A percentile compares a stretch with the other conserved stretches of the same genome.
Conservation (phyloP, 1,284 basidiomycete species). For the Cutaneotrichosporon sp. region DNA sequence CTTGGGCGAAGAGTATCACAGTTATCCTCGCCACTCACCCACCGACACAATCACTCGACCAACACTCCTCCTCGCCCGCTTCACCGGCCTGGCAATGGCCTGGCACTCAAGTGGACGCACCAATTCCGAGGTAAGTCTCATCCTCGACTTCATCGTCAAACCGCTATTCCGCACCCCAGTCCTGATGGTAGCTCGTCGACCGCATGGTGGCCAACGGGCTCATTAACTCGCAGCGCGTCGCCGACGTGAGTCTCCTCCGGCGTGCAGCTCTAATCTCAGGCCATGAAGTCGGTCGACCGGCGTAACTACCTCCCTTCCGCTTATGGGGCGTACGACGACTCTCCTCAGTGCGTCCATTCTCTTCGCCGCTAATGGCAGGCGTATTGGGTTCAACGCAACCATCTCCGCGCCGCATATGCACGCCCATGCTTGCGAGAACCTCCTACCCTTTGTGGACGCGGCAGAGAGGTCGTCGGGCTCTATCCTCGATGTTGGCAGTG, state of each 20-base stretch:
- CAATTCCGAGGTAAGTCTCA: conserved; percentile 35
- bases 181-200: conserved; percentile 38
- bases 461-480: conserved; percentile 20
- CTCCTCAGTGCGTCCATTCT: conserved; percentile 39
- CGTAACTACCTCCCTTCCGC: conserved; percentile 35
- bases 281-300: conserved; percentile 45
- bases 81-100: conserved; percentile 27
- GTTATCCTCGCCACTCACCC: not conserved
- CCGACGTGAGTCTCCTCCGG: conserved; percentile 25
- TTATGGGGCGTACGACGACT: conserved; percentile 40
- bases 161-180: no score
- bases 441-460: conserved; percentile 27
- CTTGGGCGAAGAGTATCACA: no score
- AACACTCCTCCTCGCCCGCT: not conserved
- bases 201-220: conserved; percentile 32
- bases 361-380: conserved; percentile 19
- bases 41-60: not conserved
- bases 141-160: not conserved
- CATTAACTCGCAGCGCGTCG: conserved; percentile 33
- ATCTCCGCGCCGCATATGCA: conserved; percentile 51
- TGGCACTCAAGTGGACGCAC: conserved; percentile 39
- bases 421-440: conserved; percentile 43
- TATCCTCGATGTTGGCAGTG: conserved; percentile 47
- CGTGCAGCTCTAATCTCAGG: conserved; percentile 22
- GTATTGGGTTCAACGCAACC: conserved; percentile 47